A percentile compares a stretch with the other conserved stretches of the same genome.
Conservation (phyloP, 2,329 filamentous ascomycete species). For the Aspergillus sp. region DNA sequence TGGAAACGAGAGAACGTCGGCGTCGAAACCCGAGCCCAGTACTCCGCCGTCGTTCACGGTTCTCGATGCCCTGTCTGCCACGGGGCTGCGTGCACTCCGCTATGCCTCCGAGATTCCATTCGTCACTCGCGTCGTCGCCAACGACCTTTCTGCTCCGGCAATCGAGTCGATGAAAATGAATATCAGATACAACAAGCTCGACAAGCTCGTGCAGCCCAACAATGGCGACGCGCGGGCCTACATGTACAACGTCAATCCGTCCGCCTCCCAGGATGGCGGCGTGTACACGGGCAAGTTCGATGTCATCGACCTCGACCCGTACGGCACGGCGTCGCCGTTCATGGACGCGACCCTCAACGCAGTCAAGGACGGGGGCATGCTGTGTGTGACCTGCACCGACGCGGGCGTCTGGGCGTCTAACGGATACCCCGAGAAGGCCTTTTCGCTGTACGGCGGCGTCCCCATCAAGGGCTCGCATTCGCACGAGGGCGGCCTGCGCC, state of each 20-base stretch:
- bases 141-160: slow-evolving; percentile 78
- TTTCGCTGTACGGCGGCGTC: slow-evolving; percentile 85
- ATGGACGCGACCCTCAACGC: slow-evolving; percentile 87
- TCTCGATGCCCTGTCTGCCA: slow-evolving; percentile 90
- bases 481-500: slow-evolving; percentile 83
- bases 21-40: slow-evolving; percentile 26
- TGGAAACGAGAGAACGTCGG: slow-evolving; percentile 8
- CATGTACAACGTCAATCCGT: slow-evolving; percentile 70
- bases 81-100: slow-evolving; percentile 82
- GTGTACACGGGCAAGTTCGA: slow-evolving; percentile 64
- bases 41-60: slow-evolving; percentile 65
- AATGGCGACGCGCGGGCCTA: slow-evolving; percentile 82
- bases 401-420: slow-evolving; percentile 92
- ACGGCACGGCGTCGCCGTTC: slow-evolving; percentile 89
- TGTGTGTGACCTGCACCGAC: slow-evolving; percentile 96
- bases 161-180: slow-evolving; percentile 81
- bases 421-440: slow-evolving; percentile 92
- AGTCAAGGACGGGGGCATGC: slow-evolving; percentile 79
- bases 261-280: slow-evolving; percentile 38
- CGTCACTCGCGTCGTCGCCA: slow-evolving; percentile 76
- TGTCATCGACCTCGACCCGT: slow-evolving; percentile 94
- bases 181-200: slow-evolving; percentile 74
- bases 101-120: slow-evolving; percentile 91
- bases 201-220: slow-evolving; percentile 67
- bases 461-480: slow-evolving; percentile 81